These are phyloP conservation scores for Vachellia collinsii DNA, from an alignment of 306 rosid species.

Conservation along the genomic window DNA sequence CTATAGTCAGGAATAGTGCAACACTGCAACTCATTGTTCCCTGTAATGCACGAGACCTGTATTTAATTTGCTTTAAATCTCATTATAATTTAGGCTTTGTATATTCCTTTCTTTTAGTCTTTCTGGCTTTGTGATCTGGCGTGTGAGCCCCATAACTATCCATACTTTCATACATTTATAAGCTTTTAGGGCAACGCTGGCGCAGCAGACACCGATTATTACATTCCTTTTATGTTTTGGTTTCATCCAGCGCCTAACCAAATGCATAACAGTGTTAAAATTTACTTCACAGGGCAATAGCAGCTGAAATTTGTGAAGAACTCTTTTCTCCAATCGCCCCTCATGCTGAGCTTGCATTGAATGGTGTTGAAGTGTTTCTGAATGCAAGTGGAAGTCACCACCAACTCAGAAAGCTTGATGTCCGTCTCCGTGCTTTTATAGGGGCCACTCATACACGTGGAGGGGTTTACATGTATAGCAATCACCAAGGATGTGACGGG, in stretches of 20 bases:
- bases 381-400: constrained; percentile 99
- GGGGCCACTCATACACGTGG: constrained; percentile 91
- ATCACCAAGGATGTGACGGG: constrained; percentile 96
- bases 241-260: constrained; percentile 24
- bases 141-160: neutral
- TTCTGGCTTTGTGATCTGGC: constrained; percentile 11
- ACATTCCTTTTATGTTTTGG: constrained; percentile 12
- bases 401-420: constrained; percentile 94
- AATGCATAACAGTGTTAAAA: constrained; percentile 39
- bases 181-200: constrained; percentile 12
- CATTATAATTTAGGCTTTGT: neutral
- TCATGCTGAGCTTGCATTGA: constrained; percentile 89
- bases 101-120: neutral
- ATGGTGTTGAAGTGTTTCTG: constrained; percentile 96
- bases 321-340: constrained; percentile 80
- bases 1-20: neutral
- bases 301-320: constrained; percentile 97
- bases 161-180: constrained; percentile 13
- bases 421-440: constrained; percentile 87
- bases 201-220: neutral
- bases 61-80: neutral
- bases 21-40: neutral
- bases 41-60: neutral
- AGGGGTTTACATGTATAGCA: constrained; percentile 95
- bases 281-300: constrained; percentile 69